These are phyloP conservation scores for Coccinonectria pachysandricola DNA, from an alignment of 2,329 filamentous ascomycete genomes.

Conservation along the genomic window DNA sequence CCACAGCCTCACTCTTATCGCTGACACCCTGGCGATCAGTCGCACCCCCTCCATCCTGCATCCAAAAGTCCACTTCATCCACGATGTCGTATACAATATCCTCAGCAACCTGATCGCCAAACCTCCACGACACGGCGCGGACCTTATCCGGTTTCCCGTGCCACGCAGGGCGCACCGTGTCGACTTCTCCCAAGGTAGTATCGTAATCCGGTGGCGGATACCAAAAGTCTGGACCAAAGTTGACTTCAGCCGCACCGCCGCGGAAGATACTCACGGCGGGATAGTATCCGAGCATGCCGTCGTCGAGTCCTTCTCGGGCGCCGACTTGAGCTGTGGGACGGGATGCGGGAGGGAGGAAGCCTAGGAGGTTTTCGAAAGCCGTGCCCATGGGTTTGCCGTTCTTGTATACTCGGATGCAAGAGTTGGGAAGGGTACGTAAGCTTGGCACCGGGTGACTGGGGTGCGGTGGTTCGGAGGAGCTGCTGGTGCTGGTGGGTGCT, in stretches of 20 bases:
- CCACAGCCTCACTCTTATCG: constrained; percentile 33
- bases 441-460: constrained; percentile 63
- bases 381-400: constrained; percentile 82
- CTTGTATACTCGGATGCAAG: constrained; percentile 81
- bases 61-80: constrained; percentile 88
- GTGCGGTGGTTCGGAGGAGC: constrained; percentile 50
- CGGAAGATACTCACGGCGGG: constrained; percentile 87
- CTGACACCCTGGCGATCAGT: constrained; percentile 35
- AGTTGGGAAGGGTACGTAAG: constrained; percentile 79
- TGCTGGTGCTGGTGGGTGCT: constrained; percentile 35
- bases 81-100: constrained; percentile 88
- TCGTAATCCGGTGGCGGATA: constrained; percentile 58
- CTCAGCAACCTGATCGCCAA: constrained; percentile 87
- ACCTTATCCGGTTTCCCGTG: constrained; percentile 20
- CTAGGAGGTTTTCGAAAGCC: constrained; percentile 76
- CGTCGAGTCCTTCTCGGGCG: constrained; percentile 78
- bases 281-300: constrained; percentile 92
- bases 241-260: constrained; percentile 82
- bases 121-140: constrained; percentile 64
- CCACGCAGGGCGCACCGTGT: constrained; percentile 27
- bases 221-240: constrained; percentile 94
- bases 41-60: constrained; percentile 51
- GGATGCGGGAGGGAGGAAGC: constrained; percentile 86
- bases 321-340: constrained; percentile 60
- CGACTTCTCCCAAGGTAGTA: constrained; percentile 34